Evolutionary conservation across 2,329 filamentous ascomycete genomes (phyloP), one percentile per base, ranked within the genome.

Genomic region (Sphaerulina vaccinii): DNA sequence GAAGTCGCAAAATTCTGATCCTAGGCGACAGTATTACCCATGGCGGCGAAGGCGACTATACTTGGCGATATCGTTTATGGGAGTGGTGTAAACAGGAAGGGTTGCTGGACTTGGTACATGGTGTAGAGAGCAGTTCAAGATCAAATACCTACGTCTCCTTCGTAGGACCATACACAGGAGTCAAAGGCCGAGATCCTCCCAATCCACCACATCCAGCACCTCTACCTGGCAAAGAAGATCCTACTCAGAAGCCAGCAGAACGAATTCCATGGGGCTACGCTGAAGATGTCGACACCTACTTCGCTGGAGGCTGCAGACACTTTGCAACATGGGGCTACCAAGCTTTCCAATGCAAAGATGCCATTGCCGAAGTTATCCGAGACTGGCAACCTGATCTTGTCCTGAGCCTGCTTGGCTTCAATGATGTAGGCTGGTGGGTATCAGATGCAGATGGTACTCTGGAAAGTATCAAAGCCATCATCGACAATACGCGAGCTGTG

Each of bases 31-130:
- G 56, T 29, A 64, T 64, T 16, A 62, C 61, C 3, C 60, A 62
- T 19, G 60, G 60, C 21, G 44, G 53, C 19, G 70, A 74, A 48
- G 71, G 69, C 21, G 73, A 75, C 52, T 72, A 64, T 48, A 75
- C 73, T 8, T 75, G 73, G 73, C 65, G 73, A 7, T 75, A 72
- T 48, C 65, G 71, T 5, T 57, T 75, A 13, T 73, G 68, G 65
- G 49, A 74, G 43, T 75, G 72, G 72, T 66, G 73, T 35, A 48
- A 48, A 16, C 45, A 48, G 33, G 45, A 48, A 22, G 29, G 19
- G 8, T 23, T 48, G 13, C 44, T 47, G 3, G 13, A 24, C 11
- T 19, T 7, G 16, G 15, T n/a, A 16, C 11, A 36, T 21, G 19
- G 19, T 8, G 42, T 10, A 16, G 5, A 36, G 8, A 10, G 16